Conservation (phyloP, 768 basidiomycete genomes). For the Rhizopogon sp. region DNA sequence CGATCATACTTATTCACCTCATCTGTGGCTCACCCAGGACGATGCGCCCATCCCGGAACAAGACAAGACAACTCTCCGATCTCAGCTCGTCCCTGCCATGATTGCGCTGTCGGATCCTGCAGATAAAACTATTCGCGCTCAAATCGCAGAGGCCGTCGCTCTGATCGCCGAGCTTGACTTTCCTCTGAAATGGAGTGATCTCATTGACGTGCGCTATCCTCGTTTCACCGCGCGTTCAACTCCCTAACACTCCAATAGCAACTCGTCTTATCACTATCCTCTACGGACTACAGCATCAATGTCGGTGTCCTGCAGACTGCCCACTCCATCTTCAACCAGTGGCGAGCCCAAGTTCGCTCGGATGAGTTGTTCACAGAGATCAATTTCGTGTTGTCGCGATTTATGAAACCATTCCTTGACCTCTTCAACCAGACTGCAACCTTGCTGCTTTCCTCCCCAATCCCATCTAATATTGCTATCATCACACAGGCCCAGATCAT, state of each 20-base stretch:
- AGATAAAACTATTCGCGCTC: slow-evolving; percentile 71
- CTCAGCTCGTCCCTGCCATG: slow-evolving; percentile 88
- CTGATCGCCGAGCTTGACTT: slow-evolving; percentile 92
- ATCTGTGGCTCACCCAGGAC: slow-evolving; percentile 40
- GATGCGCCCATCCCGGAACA: slow-evolving; percentile 61
- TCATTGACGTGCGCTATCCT: slow-evolving; percentile 73
- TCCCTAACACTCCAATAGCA: slow-evolving; percentile 47
- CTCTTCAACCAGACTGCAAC: slow-evolving; percentile 69
- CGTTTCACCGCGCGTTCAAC: background rate
- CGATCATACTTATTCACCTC: background rate
- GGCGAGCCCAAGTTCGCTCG: slow-evolving; percentile 87
- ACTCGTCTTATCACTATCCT: slow-evolving; percentile 80
- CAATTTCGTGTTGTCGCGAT: slow-evolving; percentile 82
- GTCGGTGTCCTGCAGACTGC: slow-evolving; percentile 90
- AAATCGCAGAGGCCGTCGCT: slow-evolving; percentile 90
- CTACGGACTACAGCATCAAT: slow-evolving; percentile 79
- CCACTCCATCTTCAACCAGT: slow-evolving; percentile 92
- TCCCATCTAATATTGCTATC: slow-evolving; percentile 35
- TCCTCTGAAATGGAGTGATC: slow-evolving; percentile 79
- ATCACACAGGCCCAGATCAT: slow-evolving; percentile 74
- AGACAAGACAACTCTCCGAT: slow-evolving; percentile 71
- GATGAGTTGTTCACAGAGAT: slow-evolving; percentile 87
- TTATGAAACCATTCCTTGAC: slow-evolving; percentile 78
- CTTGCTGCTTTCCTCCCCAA: slow-evolving; percentile 40
- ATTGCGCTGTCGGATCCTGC: slow-evolving; percentile 69